Evolutionary conservation across 1,139 yeast genomes (phyloP), one percentile per base, ranked within the genome.

Genomic region (Saccharomycopsis hybrid): DNA sequence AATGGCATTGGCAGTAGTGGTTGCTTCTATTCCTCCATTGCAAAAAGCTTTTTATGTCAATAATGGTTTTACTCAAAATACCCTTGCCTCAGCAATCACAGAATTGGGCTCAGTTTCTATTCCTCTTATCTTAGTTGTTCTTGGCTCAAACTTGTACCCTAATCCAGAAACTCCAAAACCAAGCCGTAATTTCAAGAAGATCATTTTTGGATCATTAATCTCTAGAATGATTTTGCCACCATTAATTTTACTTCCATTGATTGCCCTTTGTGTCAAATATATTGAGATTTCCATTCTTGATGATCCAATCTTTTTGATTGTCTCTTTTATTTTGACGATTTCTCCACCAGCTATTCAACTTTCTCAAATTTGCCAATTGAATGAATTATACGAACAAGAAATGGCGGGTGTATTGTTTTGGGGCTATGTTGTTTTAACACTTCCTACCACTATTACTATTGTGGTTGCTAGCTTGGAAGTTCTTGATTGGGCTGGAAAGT

Each of bases 61-160:
- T 40, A 65, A 74, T 53, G 83, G 86, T 1, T 89, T 92, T 61
- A 64, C 88, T 31, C 82, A 84, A 60, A 81, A 83, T 58, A 90
- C 97, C 0, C 61, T 90, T 45, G 78, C 96, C 1, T 75, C 77
- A 48, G 84, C 97, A 0, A 76, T 90, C 47, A 75, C 71, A 38
- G 95, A 88, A 64, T 69, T 90, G 55, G 97, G 97, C 2, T 73
- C 82, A 3, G 94, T 90, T 24, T 92, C 97, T 2, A 86, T 89
- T 57, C 98, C 98, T 1, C 72, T 85, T 57, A 83, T 83, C 55
- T 70, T 85, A 58, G 78, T 85, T 51, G 87, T 84, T 8, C 60
- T 85, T 56, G 94, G 94, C 5, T 79, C 89, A n/a, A 84, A 84
- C 60, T 69, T 85, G 55, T 78, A 78, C 54, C 90, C 90, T 4